Conservation (phyloP, 176 grass and related monocot species). For the Echinochloa phyllopogon region DNA sequence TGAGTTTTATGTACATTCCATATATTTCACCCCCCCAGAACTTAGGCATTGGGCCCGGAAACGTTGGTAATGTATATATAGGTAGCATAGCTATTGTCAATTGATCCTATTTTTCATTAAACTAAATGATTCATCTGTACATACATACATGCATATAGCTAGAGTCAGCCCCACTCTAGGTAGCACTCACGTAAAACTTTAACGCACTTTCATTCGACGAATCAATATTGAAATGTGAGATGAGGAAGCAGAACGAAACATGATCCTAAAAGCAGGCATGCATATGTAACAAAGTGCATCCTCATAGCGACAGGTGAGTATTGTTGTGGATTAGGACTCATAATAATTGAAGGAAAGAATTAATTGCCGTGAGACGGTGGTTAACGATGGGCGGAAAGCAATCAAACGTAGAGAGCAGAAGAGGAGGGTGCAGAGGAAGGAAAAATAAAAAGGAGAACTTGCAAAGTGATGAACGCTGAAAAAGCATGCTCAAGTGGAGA, state of each 20-base stretch:
- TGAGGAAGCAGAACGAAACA: conserved; percentile 31
- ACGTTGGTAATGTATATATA: not conserved
- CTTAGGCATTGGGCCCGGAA: not conserved
- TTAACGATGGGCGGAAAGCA: conserved; percentile 54
- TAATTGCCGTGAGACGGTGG: conserved; percentile 43
- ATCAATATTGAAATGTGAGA: conserved; percentile 22
- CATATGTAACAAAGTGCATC: conserved; percentile 33
- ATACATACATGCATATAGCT: not conserved
- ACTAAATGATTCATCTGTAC: not conserved
- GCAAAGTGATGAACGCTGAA: conserved; percentile 41
- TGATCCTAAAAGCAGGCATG: conserved; percentile 31
- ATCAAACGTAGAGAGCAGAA: not conserved
- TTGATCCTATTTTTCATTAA: not conserved
- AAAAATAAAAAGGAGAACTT: conserved; percentile 30
- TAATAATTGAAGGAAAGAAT: conserved; percentile 46
- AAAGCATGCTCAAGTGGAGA: conserved; percentile 50
- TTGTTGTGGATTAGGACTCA: conserved; percentile 14
- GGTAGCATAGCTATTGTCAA: not conserved
- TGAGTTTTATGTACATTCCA: not conserved
- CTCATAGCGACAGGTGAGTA: conserved; percentile 42
- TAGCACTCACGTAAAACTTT: conserved; percentile 1
- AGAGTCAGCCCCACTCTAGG: conserved; percentile 16
- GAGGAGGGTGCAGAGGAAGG: not conserved
- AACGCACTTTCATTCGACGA: not conserved
- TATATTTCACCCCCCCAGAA: not conserved